These are phyloP conservation scores for Magnolia sinica DNA, from an alignment of 164 flowering plant genomes.

Conservation along the genomic window DNA sequence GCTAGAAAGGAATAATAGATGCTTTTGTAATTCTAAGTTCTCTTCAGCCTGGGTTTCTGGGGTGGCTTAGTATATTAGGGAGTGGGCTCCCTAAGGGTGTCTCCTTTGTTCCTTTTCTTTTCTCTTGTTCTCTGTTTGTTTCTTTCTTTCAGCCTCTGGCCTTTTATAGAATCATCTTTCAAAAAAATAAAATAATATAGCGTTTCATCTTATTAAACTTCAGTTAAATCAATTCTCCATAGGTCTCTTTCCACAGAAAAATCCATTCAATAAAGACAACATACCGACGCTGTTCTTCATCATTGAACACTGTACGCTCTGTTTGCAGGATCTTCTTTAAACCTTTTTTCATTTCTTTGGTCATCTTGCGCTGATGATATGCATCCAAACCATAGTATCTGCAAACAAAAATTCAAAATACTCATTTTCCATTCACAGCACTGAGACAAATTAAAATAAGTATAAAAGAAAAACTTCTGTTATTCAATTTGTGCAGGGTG, in stretches of 20 bases:
- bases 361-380: constrained; percentile 59
- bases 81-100: no score
- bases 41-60: no score
- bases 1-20: no score
- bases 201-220: no score
- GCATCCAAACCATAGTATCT: constrained; percentile 91
- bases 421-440: background rate
- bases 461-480: background rate
- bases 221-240: background rate
- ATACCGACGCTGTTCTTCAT: constrained; percentile 94
- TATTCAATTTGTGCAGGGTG: no score
- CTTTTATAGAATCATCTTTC: no score
- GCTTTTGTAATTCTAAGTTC: no score
- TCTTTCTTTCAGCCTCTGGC: no score
- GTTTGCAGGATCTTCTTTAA: constrained; percentile 28
- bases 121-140: no score
- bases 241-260: background rate
- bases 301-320: constrained; percentile 83
- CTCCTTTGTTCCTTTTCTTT: no score
- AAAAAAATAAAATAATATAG: background rate
- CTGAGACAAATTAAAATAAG: background rate
- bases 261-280: constrained; percentile 7
- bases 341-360: constrained; percentile 72
- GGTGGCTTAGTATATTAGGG: no score
- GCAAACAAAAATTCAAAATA: constrained; percentile 16